Base-by-base conservation (phyloP, 2,329 filamentous ascomycete genomes). In the Pestalotiopsis sp. region DNA sequence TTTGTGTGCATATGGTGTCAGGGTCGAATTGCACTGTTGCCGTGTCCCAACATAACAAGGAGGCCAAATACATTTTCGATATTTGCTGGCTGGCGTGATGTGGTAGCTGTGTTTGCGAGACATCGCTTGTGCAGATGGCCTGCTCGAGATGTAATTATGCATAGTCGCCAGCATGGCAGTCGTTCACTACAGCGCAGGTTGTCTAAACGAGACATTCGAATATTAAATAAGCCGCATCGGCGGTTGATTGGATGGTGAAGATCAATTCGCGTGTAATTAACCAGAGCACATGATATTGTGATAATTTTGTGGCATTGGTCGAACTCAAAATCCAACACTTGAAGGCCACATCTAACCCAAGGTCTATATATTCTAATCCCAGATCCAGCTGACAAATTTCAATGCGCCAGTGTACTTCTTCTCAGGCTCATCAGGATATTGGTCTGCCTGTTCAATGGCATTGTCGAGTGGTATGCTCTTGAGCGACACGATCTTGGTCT, bases 401-500 rank as follows among this genome's bases (percentile, higher is more conserved):
- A 76, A 23, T 70, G 74, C 76, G 1, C 79, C 75, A 23, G 72
- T 73, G 25, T 70, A 67, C 70, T 76, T 77, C 20, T 66, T 66
- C 58, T 76, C 71, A 1, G 73, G 73, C 57, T 80, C 78, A 2
- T 81, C 78, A 2, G 74, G 71, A 58, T 75, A 73, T 23, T 76
- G 70, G 12, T 83, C 82, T 12, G 80, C 80, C 72, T 87, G 84
- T 20, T 83, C 80, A 2, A 91, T 81, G 0, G 87, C 87, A 9
- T 85, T 83, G 1, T 79, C 75, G 0, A 91, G 77, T 0, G 87
- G 86, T 49, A 91, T 85, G 4, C 84, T 81, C 12, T 82, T 78
- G 4, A 90, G 77, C 0, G 83, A 76, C 7, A 87, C 80, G 11
- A 88, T 75, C 67, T 86, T 86, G 0, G 91, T 91, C 72, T 87